These are phyloP conservation scores for Marchantia paleacea DNA, from an alignment of 225 moss, liverwort and hornwort genomes.

Conservation along the genomic window DNA sequence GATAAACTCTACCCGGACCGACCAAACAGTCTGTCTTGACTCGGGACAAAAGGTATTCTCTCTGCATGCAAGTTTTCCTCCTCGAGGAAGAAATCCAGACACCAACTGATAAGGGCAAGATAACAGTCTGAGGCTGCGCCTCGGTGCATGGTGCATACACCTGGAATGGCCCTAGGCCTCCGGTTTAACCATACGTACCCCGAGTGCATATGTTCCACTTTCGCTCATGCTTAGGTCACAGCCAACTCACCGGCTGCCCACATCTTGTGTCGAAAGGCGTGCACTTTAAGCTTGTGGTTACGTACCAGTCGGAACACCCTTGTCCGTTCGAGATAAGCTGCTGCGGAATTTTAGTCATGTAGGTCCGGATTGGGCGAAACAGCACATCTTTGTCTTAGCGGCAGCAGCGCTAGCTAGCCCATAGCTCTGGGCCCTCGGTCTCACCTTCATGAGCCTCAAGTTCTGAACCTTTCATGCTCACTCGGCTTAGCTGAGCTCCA, in stretches of 20 bases:
- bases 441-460: not conserved
- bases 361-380: not conserved
- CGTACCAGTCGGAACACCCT: not conserved
- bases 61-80: not conserved
- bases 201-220: not conserved
- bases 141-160: not conserved
- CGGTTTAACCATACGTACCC: not conserved
- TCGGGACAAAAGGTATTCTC: not conserved
- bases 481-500: not conserved
- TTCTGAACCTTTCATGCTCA: not conserved
- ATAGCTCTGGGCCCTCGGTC: not conserved
- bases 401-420: not conserved
- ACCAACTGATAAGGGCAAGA: not conserved
- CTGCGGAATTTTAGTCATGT: not conserved
- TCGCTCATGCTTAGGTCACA: not conserved
- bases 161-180: not conserved
- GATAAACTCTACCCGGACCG: not conserved
- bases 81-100: not conserved
- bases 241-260: slow-evolving; percentile 1
- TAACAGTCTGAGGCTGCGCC: not conserved
- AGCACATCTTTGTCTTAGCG: not conserved
- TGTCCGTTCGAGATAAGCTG: not conserved
- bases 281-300: not conserved
- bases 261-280: not conserved
- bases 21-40: not conserved